These are phyloP conservation scores for Megacollybia marginata DNA, from an alignment of 768 basidiomycete species.

Conservation along the genomic window DNA sequence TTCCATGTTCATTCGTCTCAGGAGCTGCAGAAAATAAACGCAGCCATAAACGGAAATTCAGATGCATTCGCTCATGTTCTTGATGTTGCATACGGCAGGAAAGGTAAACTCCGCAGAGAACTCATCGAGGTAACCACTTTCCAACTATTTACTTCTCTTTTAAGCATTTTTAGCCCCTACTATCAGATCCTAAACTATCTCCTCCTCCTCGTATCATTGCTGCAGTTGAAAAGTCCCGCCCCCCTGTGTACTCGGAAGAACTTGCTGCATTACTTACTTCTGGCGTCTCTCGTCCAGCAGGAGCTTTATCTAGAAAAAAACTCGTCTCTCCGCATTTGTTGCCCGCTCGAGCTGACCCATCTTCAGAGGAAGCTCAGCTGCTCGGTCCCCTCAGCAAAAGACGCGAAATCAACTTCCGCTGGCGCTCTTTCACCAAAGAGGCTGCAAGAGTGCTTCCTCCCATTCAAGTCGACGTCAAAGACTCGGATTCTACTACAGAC, in stretches of 20 bases:
- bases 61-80: constrained; percentile 51
- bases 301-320: constrained; percentile 30
- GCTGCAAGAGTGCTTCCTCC: constrained; percentile 53
- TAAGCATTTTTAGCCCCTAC: constrained; percentile 39
- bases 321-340: constrained; percentile 47
- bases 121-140: constrained; percentile 47
- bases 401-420: constrained; percentile 64
- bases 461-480: constrained; percentile 36
- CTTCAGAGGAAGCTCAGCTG: constrained; percentile 49
- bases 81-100: constrained; percentile 68
- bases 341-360: constrained; percentile 47
- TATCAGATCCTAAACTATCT: constrained; percentile 35
- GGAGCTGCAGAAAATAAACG: constrained; percentile 47
- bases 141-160: background rate
- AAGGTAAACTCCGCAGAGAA: constrained; percentile 63
- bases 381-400: constrained; percentile 68
- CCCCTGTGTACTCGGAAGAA: constrained; percentile 59
- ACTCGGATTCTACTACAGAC: background rate
- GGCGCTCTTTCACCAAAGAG: constrained; percentile 55
- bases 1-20: constrained; percentile 17
- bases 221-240: constrained; percentile 44
- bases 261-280: constrained; percentile 57
- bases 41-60: constrained; percentile 43
- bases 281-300: constrained; percentile 35
- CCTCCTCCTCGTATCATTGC: constrained; percentile 43